phyloP scores from a whole-genome alignment of 306 rosid species.

The Mimosa bimucronata region DNA sequence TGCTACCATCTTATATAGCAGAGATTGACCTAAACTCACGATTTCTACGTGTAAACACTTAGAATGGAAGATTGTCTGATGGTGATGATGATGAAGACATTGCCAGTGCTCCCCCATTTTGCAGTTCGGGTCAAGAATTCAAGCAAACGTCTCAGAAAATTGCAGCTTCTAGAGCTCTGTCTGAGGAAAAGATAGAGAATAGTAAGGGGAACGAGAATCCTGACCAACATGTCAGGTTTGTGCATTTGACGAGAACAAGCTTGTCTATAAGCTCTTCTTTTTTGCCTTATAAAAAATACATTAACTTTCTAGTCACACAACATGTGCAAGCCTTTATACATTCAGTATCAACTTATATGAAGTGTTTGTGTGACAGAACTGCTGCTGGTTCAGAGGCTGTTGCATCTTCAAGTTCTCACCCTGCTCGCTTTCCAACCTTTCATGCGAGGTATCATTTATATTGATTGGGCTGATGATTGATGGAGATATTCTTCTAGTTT shows the following conservation, averaged over 20 bases:
- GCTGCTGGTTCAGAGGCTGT: constrained; percentile 69
- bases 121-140: constrained; percentile 64
- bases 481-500: constrained; percentile 8
- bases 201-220: constrained; percentile 41
- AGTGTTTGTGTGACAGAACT: constrained; percentile 51
- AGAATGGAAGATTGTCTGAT: constrained; percentile 62
- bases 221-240: constrained; percentile 72
- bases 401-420: constrained; percentile 58
- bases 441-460: constrained; percentile 76
- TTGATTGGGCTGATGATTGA: constrained; percentile 27
- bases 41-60: constrained; percentile 41
- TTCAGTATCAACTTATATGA: constrained; percentile 24
- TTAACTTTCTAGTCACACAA: constrained; percentile 19
- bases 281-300: constrained; percentile 12
- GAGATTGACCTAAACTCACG: constrained; percentile 43
- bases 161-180: constrained; percentile 44
- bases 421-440: constrained; percentile 82
- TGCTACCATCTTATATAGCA: constrained; percentile 26
- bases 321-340: neutral
- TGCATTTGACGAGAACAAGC: constrained; percentile 28
- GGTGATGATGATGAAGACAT: constrained; percentile 70
- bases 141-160: constrained; percentile 48
- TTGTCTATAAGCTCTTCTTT: constrained; percentile 1
- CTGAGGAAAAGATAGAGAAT: constrained; percentile 43
- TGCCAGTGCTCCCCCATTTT: constrained; percentile 94